These are phyloP conservation scores for Daldinia loculata DNA, from an alignment of 495 filamentous ascomycete genomes.

Conservation along the genomic window DNA sequence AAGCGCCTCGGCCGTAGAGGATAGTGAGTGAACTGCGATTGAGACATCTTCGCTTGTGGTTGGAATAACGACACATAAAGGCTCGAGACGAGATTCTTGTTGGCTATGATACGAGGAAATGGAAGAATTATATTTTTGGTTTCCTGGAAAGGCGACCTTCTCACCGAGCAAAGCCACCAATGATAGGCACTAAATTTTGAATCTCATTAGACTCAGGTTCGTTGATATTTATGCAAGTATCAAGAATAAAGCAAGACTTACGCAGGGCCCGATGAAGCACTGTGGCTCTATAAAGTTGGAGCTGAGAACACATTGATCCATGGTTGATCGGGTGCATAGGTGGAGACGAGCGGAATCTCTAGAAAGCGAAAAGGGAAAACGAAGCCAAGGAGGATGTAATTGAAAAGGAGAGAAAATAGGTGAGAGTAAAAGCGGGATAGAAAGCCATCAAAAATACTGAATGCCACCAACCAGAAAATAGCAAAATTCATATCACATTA, in stretches of 20 bases:
- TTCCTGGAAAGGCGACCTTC: constrained; percentile 23
- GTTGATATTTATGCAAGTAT: not conserved
- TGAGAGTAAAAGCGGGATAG: not conserved
- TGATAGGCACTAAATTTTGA: not conserved
- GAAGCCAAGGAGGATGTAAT: not conserved
- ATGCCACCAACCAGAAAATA: not conserved
- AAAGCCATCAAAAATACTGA: not conserved
- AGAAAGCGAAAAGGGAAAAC: too few species aligned
- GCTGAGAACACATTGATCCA: not conserved
- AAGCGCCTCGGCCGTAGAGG: not conserved
- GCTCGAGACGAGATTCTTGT: constrained; percentile 37
- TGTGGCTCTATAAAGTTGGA: not conserved
- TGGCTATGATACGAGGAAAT: constrained; percentile 26
- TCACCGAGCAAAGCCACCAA: constrained; percentile 3
- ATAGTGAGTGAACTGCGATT: constrained; percentile 44
- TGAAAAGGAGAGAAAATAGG: not conserved
- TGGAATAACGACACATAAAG: constrained; percentile 57
- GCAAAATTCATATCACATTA: not conserved
- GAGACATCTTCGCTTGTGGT: constrained; percentile 51
- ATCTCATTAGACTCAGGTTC: not conserved
- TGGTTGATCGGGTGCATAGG: not conserved
- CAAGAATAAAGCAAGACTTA: not conserved
- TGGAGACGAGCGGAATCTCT: not conserved
- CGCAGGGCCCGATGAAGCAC: constrained; percentile 1
- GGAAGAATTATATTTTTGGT: constrained; percentile 11